Evolutionary conservation across 306 rosid genomes (phyloP).

Genomic region (Malus sieversii): DNA sequence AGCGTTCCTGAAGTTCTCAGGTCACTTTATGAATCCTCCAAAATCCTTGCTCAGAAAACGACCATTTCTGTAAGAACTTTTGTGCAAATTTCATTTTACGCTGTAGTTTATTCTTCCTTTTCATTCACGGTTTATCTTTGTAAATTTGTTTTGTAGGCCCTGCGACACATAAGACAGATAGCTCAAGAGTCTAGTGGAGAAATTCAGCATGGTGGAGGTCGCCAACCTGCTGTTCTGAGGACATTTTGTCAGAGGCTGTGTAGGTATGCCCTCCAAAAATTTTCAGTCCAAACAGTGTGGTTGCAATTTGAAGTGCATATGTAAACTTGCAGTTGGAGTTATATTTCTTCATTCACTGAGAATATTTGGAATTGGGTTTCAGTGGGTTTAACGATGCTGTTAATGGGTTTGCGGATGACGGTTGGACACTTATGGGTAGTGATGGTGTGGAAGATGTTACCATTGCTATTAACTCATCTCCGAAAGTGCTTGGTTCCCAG

Average conservation of each 20-base stretch:
- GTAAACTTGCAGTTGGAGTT: neutral
- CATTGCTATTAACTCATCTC: constrained; percentile 62
- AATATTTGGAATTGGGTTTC: neutral
- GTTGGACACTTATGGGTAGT: constrained; percentile 77
- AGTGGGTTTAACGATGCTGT: constrained; percentile 98
- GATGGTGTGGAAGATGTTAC: constrained; percentile 95
- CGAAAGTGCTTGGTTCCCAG: constrained; percentile 62
- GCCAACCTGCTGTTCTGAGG: constrained; percentile 93
- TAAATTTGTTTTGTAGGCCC: constrained; percentile 35
- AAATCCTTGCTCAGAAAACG: constrained; percentile 83
- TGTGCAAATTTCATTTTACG: neutral
- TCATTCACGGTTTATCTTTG: neutral
- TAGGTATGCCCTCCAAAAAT: constrained; percentile 33
- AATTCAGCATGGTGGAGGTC: constrained; percentile 82
- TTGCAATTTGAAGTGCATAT: neutral
- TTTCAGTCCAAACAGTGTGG: neutral
- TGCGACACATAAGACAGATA: constrained; percentile 82
- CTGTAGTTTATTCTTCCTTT: neutral
- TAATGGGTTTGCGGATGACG: constrained; percentile 88
- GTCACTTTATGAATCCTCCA: constrained; percentile 89
- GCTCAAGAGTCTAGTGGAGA: constrained; percentile 93
- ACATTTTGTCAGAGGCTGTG: constrained; percentile 90
- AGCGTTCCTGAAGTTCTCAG: constrained; percentile 97
- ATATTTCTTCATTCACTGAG: neutral
- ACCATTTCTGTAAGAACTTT: constrained; percentile 67